phyloP scores from a whole-genome alignment of 139 green algal species.

The Nannochloris sp. region DNA sequence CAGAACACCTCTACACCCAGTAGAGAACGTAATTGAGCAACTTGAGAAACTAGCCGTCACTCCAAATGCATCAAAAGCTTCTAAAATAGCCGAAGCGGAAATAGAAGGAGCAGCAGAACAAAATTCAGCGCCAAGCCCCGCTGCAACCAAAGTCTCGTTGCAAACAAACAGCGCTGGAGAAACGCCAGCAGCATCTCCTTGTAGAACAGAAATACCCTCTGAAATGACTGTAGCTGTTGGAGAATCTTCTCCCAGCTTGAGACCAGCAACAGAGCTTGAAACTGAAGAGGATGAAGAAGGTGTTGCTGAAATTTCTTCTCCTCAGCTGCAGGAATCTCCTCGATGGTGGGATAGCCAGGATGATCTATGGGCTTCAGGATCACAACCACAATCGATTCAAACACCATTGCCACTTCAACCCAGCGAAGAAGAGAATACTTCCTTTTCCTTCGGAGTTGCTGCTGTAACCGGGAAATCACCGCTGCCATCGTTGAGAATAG shows the following conservation, averaged over 20 bases:
- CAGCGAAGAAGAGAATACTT: too few relatives aligned
- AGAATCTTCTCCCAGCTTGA: background rate
- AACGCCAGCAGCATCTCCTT: background rate
- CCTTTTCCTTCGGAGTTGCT: too few relatives aligned
- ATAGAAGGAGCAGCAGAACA: background rate
- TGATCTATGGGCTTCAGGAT: background rate
- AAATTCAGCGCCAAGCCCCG: background rate
- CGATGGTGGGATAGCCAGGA: background rate
- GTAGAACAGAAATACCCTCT: background rate
- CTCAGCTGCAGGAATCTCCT: background rate
- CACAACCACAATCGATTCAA: background rate
- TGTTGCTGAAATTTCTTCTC: background rate
- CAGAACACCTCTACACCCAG: too few relatives aligned
- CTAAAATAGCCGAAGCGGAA: background rate
- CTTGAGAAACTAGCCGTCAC: background rate
- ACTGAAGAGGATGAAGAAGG: slow-evolving; percentile 12
- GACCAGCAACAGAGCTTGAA: background rate
- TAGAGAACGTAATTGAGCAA: too few relatives aligned
- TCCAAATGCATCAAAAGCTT: background rate
- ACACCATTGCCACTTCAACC: background rate
- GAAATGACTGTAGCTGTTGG: too few relatives aligned
- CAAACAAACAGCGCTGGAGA: background rate
- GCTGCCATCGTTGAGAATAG: too few relatives aligned
- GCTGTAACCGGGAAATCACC: too few relatives aligned
- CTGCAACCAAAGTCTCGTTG: background rate